Percentiles rank a stretch among this genome's conserved stretches.
phyloP scores from a whole-genome alignment of 2,329 filamentous ascomycete species.

The Paracorniculantispora psalliotae region DNA sequence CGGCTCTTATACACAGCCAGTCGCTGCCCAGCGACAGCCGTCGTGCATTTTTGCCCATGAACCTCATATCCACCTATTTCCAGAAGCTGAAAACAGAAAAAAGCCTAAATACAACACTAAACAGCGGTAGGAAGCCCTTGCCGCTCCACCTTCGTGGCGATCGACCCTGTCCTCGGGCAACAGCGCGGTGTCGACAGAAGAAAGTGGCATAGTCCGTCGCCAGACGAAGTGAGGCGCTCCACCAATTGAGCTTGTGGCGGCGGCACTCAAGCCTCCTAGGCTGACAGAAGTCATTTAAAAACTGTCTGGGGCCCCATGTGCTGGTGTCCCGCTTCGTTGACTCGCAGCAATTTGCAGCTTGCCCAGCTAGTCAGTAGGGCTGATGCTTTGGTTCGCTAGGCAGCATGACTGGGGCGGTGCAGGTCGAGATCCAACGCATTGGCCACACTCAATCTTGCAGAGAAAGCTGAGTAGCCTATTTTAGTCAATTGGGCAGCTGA shows the following conservation, averaged over 20 bases:
- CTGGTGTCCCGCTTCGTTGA: not conserved
- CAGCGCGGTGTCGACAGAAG: conserved; percentile 7
- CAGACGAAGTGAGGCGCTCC: not conserved
- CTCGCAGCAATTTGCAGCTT: not conserved
- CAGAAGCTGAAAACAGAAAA: not conserved
- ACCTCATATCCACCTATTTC: not conserved
- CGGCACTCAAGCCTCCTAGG: conserved; percentile 8
- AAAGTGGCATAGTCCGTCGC: not conserved
- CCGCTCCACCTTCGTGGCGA: not conserved
- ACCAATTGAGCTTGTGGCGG: not conserved
- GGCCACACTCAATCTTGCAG: not conserved
- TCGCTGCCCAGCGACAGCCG: not conserved
- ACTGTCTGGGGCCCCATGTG: not conserved
- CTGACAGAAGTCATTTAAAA: conserved; percentile 10
- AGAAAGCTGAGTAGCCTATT: no score
- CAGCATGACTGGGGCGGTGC: not conserved
- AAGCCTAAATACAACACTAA: conserved; percentile 9
- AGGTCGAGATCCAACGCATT: not conserved
- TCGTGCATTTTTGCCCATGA: not conserved
- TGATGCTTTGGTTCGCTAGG: not conserved
- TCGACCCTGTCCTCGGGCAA: not conserved
- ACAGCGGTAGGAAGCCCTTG: not conserved
- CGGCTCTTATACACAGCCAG: conserved; percentile 5
- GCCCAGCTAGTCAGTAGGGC: not conserved
- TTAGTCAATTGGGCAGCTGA: no score